Percentiles rank a stretch among this genome's conserved stretches.
Evolutionary conservation across 164 flowering plant species (phyloP).

Genomic region (Platanus orientalis): DNA sequence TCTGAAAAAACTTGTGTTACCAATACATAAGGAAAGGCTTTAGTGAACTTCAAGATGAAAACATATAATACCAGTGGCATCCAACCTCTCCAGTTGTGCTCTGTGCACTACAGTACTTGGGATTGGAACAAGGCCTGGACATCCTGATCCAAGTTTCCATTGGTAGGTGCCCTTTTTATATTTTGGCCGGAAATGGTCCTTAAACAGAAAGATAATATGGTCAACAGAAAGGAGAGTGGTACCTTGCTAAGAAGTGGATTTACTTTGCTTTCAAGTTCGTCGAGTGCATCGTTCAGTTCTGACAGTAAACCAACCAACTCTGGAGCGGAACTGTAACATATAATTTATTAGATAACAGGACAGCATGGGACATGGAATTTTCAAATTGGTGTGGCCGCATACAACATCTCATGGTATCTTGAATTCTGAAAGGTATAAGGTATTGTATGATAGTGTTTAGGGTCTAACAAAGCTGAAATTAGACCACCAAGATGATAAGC

Average conservation of each 20-base stretch:
- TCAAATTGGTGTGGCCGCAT: neutral
- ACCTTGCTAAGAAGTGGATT: slow-evolving; percentile 79
- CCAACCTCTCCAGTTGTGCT: no score
- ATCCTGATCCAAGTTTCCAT: no score
- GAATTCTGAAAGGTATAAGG: neutral
- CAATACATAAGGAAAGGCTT: no score
- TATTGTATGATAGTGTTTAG: neutral
- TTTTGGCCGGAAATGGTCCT: no score
- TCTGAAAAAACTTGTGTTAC: no score
- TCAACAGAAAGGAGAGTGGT: slow-evolving; percentile 6
- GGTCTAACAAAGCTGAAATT: neutral
- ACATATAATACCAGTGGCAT: no score
- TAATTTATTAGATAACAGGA: neutral
- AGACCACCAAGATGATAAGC: neutral
- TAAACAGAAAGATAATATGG: no score
- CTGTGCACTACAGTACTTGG: no score
- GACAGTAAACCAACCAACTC: slow-evolving; percentile 73
- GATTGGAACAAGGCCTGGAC: no score
- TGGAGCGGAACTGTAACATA: slow-evolving; percentile 64
- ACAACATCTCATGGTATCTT: neutral
- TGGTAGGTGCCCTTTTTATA: no score
- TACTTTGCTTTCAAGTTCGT: slow-evolving; percentile 60
- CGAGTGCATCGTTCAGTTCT: slow-evolving; percentile 59
- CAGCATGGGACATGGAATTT: neutral
- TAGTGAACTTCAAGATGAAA: no score